phyloP scores from a whole-genome alignment of 1,284 basidiomycete species.

The Ganoderma boninense region DNA sequence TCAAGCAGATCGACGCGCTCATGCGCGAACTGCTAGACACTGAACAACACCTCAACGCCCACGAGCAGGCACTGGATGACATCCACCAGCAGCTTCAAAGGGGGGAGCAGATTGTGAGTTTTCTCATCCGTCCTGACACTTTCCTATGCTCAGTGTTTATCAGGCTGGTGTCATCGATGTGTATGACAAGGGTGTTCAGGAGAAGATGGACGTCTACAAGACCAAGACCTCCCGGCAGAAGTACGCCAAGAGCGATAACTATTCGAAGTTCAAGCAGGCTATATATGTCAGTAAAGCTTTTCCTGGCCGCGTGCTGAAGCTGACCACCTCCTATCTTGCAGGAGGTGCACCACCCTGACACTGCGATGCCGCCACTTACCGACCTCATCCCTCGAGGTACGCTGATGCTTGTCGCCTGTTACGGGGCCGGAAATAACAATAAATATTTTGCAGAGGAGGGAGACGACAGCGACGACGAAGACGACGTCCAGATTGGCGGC shows the following conservation, averaged over 20 bases:
- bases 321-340: conserved; percentile 37
- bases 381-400: conserved; percentile 76
- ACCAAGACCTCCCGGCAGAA: conserved; percentile 76
- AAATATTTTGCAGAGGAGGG: conserved; percentile 62
- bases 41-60: conserved; percentile 62
- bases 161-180: conserved; percentile 57
- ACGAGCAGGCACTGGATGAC: conserved; percentile 61
- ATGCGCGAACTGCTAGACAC: conserved; percentile 76
- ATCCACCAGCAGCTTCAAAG: conserved; percentile 62
- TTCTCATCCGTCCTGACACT: conserved; percentile 10
- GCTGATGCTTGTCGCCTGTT: conserved; percentile 18
- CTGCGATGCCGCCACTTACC: conserved; percentile 79
- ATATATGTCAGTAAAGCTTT: conserved; percentile 60
- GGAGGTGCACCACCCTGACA: conserved; percentile 74
- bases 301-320: not conserved
- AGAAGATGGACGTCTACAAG: conserved; percentile 55
- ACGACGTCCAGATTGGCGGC: conserved; percentile 86
- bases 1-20: conserved; percentile 65
- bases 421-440: conserved; percentile 14
- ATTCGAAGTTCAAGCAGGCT: conserved; percentile 67
- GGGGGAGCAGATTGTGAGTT: conserved; percentile 66
- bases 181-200: conserved; percentile 56
- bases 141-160: not conserved
- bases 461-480: conserved; percentile 80
- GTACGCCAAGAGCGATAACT: conserved; percentile 70